Base-by-base conservation (phyloP, 2,329 filamentous ascomycete species). In the Hymenoscyphus repandus region DNA sequence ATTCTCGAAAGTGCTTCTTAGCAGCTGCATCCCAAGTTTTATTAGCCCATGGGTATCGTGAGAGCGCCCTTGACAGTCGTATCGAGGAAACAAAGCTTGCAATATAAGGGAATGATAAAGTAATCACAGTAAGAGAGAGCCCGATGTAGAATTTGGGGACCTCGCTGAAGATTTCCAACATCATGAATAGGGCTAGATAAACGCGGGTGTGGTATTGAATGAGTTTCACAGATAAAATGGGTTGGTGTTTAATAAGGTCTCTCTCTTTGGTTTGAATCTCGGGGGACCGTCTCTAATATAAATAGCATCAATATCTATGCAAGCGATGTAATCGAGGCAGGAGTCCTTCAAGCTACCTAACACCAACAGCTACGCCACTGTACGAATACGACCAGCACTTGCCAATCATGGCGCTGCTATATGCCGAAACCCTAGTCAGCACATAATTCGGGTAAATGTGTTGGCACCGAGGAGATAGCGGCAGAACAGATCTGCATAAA, bases 11-110 rank as follows among this genome's bases (percentile, higher is more conserved):
- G 5, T 49, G 22, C 38, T 46, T 20, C 41, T 55, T 55, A 11
- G 50, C 46, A 17, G 36, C 53, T 6, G 53, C 30, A 43, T 52
- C 49, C 53, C 53, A 55, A 50, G 45, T 50, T 33, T 49, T 34
- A 22, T 55, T 55, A 5, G 39, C 42, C 13, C 52, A 37, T 17
- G 49, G 49, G n/a, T 50, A 55, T 32, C 32, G 43, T n/a, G 46
- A 47, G 5, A 55, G 43, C 13, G 37, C 47, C 31, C 39, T 37
- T 15, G 37, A 50, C 7, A 52, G 34, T n/a, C 37, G 30, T 13
- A 51, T 27, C 10, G 18, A 20, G 10, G 20, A 39, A 5, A 45
- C 6, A 11, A 39, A n/a, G 13, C 31, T 30, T n/a, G 39, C 33
- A 27, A 50, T 12, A 18, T 40, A 45, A 13, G 47, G 47, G 10